Percentiles rank a stretch among this genome's conserved stretches.
phyloP scores from a whole-genome alignment of 148 eudicot genomes.

The Vaccinium darrowii region DNA sequence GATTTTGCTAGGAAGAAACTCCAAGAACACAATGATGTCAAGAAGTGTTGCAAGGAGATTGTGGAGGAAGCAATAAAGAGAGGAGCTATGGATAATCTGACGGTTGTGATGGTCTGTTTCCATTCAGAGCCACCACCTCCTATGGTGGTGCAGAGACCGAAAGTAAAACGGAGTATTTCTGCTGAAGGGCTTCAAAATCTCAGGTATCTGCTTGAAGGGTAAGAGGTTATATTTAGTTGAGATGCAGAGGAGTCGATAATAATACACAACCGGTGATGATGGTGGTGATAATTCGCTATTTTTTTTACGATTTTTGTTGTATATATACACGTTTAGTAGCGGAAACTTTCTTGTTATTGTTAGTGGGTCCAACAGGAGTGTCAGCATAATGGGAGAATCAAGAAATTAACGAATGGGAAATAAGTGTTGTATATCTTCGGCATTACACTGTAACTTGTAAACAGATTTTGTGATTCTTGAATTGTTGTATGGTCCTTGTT shows the following conservation, averaged over 20 bases:
- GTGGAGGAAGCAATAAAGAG: conserved; percentile 75
- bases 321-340: conserved; percentile 13
- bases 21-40: conserved; percentile 69
- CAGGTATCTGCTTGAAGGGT: conserved; percentile 48
- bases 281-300: conserved; percentile 21
- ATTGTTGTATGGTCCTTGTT: background rate
- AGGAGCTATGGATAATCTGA: conserved; percentile 65
- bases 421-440: conserved; percentile 1
- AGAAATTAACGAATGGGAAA: conserved; percentile 11
- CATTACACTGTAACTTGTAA: background rate
- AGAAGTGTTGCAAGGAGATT: conserved; percentile 66
- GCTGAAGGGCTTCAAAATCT: conserved; percentile 80
- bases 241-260: background rate
- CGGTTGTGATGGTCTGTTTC: conserved; percentile 79
- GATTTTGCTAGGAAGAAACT: conserved; percentile 76
- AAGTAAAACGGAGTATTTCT: conserved; percentile 67
- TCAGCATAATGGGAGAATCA: conserved; percentile 21
- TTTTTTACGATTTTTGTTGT: conserved; percentile 17
- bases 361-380: conserved; percentile 14
- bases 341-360: background rate
- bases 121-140: conserved; percentile 69
- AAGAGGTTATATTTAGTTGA: conserved; percentile 9
- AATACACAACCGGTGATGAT: conserved; percentile 11
- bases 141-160: conserved; percentile 44
- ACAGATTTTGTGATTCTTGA: conserved; percentile 7